Percentiles rank a stretch among this genome's conserved stretches.
Evolutionary conservation across 1,139 yeast genomes (phyloP).

Genomic region (Suzukiozyma palmioleophila): DNA sequence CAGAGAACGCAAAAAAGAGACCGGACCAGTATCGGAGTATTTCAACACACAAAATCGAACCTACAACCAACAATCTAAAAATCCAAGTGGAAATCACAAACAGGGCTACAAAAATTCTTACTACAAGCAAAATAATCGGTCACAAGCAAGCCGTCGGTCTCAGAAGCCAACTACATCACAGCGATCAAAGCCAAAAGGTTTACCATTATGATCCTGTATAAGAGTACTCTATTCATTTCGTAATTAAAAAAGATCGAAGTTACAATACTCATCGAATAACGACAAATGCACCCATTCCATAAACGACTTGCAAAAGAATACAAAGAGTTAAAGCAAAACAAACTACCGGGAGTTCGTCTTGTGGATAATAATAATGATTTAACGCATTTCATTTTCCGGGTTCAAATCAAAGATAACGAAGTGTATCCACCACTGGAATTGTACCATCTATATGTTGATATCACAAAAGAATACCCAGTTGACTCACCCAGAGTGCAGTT

Average conservation of each 20-base stretch:
- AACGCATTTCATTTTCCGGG: constrained; percentile 20
- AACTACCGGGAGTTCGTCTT: constrained; percentile 26
- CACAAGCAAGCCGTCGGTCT: background rate
- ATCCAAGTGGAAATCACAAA: background rate
- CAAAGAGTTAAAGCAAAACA: constrained; percentile 17
- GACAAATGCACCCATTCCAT: constrained; percentile 25
- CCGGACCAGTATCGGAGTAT: constrained; percentile 2
- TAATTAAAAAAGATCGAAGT: too few species aligned
- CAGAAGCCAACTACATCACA: background rate
- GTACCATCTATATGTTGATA: constrained; percentile 31
- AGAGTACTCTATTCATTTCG: too few species aligned
- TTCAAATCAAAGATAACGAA: constrained; percentile 20
- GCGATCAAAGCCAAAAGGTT: constrained; percentile 3
- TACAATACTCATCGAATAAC: too few species aligned
- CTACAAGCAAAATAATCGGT: background rate
- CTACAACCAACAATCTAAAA: background rate
- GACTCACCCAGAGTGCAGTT: constrained; percentile 62
- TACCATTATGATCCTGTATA: constrained; percentile 6
- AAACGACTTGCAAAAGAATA: constrained; percentile 43
- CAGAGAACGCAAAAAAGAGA: constrained; percentile 22
- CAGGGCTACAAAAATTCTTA: background rate
- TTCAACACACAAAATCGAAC: background rate
- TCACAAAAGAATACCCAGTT: constrained; percentile 55
- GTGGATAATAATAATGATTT: constrained; percentile 20
- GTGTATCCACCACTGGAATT: constrained; percentile 32